phyloP scores from a whole-genome alignment of 345 rosid species.

The Eucalyptus globulus region DNA sequence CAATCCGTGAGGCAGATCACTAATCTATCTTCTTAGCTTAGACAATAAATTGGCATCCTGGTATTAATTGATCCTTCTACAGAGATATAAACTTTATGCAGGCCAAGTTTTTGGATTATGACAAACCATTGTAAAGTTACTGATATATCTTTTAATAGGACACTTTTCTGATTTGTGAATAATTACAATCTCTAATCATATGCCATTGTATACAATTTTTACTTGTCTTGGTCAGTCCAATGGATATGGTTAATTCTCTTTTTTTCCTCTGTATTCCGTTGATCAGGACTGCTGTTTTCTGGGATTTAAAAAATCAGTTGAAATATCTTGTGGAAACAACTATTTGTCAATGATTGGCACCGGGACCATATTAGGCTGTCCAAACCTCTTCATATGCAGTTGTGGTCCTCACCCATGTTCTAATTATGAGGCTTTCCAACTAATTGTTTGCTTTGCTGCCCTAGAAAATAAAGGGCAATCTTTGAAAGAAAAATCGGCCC shows the following conservation, averaged over 20 bases:
- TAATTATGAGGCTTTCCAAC: background rate
- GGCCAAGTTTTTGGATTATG: background rate
- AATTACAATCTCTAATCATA: background rate
- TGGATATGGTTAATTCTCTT: background rate
- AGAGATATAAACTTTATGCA: background rate
- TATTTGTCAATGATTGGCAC: background rate
- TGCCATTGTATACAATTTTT: background rate
- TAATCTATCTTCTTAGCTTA: background rate
- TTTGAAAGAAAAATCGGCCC: background rate
- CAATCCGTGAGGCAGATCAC: background rate
- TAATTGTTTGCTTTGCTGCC: background rate
- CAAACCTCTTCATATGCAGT: too few species aligned
- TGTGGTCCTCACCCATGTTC: background rate
- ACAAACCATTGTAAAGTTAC: background rate
- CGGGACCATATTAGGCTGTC: background rate
- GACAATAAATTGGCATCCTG: background rate
- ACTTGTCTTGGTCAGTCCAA: background rate
- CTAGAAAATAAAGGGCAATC: background rate
- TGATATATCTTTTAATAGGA: background rate
- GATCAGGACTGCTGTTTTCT: background rate
- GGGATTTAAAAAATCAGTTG: background rate
- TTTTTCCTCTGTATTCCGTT: background rate
- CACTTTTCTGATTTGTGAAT: background rate
- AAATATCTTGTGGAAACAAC: background rate
- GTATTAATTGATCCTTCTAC: background rate